Conservation (phyloP, 495 filamentous ascomycete species). For the Tuber aestivum region DNA sequence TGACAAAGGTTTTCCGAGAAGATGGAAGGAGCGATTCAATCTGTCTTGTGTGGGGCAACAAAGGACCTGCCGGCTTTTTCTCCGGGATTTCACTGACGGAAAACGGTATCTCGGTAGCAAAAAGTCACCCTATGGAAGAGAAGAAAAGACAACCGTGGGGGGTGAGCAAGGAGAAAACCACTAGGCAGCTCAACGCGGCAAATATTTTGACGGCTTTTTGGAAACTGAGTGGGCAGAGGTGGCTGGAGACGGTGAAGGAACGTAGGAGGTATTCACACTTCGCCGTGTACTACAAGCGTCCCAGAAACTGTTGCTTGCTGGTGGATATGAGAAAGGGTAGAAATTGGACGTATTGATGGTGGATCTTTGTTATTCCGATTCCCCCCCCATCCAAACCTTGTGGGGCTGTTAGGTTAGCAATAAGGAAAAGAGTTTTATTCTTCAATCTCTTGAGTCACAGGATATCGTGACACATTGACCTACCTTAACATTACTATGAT, state of each 20-base stretch:
- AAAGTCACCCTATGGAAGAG: neutral
- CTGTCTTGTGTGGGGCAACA: neutral
- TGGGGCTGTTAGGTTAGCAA: neutral
- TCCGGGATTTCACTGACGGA: slow-evolving; percentile 2
- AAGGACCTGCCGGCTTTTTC: neutral
- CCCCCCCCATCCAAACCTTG: neutral
- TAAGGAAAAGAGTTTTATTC: neutral
- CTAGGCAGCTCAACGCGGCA: slow-evolving; percentile 2
- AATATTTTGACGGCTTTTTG: slow-evolving; percentile 14
- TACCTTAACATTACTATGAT: neutral
- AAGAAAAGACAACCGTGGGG: neutral
- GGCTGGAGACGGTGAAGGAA: slow-evolving; percentile 7
- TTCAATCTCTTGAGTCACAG: neutral
- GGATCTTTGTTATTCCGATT: neutral
- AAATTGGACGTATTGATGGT: slow-evolving; percentile 12
- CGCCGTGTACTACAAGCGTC: neutral
- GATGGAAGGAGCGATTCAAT: neutral
- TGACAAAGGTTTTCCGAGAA: neutral
- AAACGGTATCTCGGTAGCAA: neutral
- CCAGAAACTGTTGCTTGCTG: slow-evolving; percentile 5
- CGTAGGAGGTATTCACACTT: neutral
- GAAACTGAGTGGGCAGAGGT: slow-evolving; percentile 1
- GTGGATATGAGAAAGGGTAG: slow-evolving; percentile 3
- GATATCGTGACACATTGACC: neutral
- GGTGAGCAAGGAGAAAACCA: neutral